Conservation (phyloP, 2,329 filamentous ascomycete genomes). For the Exophiala aquamarina region DNA sequence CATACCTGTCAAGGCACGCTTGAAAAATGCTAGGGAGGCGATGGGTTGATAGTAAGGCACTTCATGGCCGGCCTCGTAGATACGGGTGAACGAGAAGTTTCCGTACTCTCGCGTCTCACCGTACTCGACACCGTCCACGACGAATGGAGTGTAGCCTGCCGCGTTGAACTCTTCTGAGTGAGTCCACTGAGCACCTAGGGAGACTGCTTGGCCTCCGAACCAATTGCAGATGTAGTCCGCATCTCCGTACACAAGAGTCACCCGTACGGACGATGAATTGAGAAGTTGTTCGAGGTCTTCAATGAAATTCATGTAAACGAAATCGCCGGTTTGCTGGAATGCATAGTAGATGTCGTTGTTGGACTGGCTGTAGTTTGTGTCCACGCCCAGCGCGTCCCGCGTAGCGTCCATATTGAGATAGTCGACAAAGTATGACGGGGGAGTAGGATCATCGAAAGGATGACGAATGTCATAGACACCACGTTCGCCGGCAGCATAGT, state of each 20-base stretch:
- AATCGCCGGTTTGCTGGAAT: slow-evolving; percentile 59
- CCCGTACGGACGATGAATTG: slow-evolving; percentile 59
- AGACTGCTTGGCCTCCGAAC: slow-evolving; percentile 72
- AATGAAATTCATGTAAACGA: slow-evolving; percentile 62
- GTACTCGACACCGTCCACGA: slow-evolving; percentile 66
- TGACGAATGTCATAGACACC: slow-evolving; percentile 64
- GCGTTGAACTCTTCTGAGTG: slow-evolving; percentile 59
- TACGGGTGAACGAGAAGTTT: slow-evolving; percentile 67
- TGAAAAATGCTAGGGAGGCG: slow-evolving; percentile 60
- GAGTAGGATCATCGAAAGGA: slow-evolving; percentile 59
- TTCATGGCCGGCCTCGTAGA: slow-evolving; percentile 67
- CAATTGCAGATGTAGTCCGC: slow-evolving; percentile 57
- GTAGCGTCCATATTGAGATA: slow-evolving; percentile 60
- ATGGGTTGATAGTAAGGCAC: slow-evolving; percentile 62
- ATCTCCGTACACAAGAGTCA: slow-evolving; percentile 71
- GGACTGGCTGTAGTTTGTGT: slow-evolving; percentile 57
- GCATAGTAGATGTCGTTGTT: slow-evolving; percentile 44
- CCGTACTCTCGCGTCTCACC: slow-evolving; percentile 75
- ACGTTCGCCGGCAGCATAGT: slow-evolving; percentile 48
- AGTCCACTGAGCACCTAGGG: slow-evolving; percentile 56
- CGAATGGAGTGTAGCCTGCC: slow-evolving; percentile 71
- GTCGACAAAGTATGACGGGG: slow-evolving; percentile 58
- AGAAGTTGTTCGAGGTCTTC: slow-evolving; percentile 61
- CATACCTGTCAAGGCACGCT: slow-evolving; percentile 57
- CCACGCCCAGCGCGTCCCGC: slow-evolving; percentile 60